Percentiles rank a stretch among this genome's conserved stretches.
phyloP scores from a whole-genome alignment of 352 stramenopile genomes.

The Pseudoperonospora humuli region DNA sequence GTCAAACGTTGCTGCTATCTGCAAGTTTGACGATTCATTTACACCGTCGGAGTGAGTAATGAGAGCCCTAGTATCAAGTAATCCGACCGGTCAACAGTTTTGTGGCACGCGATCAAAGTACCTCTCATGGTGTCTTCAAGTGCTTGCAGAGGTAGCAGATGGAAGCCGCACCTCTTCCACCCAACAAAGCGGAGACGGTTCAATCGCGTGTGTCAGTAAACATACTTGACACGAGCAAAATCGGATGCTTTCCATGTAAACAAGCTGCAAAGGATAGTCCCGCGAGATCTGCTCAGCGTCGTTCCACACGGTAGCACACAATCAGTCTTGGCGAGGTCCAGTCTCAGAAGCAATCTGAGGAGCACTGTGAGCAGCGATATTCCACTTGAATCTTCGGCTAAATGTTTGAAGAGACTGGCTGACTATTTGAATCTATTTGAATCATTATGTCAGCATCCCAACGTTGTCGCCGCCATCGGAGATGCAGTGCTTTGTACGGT shows the following conservation, averaged over 20 bases:
- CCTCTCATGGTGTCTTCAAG: slow-evolving; percentile 8
- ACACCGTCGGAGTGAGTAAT: slow-evolving; percentile 4
- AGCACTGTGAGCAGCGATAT: not conserved
- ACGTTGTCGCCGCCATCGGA: not conserved
- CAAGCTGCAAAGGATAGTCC: slow-evolving; percentile 13
- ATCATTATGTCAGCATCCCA: not conserved
- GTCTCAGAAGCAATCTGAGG: no score
- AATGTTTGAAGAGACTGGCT: no score
- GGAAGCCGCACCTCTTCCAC: slow-evolving; percentile 2
- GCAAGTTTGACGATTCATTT: slow-evolving; percentile 5
- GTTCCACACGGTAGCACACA: not conserved
- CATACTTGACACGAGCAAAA: slow-evolving; percentile 10
- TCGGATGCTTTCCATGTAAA: slow-evolving; percentile 2
- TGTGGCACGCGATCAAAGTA: not conserved
- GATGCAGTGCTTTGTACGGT: slow-evolving; percentile 11
- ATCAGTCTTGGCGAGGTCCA: not conserved
- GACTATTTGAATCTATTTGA: no score
- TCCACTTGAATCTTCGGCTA: no score
- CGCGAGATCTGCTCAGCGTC: not conserved
- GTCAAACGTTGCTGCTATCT: slow-evolving; percentile 4
- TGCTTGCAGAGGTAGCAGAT: slow-evolving; percentile 18
- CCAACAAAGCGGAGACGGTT: slow-evolving; percentile 16
- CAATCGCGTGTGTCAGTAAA: not conserved
- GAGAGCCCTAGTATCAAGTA: slow-evolving; percentile 7
- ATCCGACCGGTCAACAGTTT: not conserved